Evolutionary conservation across 2,329 filamentous ascomycete species (phyloP).

Genomic region (Colletotrichum trifolii): DNA sequence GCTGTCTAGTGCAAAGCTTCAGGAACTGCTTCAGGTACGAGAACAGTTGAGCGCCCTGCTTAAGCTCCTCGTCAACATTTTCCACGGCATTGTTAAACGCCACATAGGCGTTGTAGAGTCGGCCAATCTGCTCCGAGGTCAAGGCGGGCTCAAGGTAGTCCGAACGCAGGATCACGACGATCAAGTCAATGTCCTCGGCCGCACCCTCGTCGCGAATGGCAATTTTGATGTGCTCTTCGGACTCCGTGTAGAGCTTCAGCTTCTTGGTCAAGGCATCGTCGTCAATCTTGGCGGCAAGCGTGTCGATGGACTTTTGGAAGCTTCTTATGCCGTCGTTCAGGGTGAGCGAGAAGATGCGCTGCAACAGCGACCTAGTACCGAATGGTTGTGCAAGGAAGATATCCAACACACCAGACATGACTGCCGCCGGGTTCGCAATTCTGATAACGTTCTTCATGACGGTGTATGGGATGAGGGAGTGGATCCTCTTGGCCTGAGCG

Average conservation of each 20-base stretch:
- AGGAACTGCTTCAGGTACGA: constrained; percentile 94
- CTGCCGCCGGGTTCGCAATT: constrained; percentile 93
- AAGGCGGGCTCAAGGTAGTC: constrained; percentile 80
- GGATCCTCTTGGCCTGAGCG: constrained; percentile 91
- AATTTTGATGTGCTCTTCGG: constrained; percentile 79
- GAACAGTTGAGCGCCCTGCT: constrained; percentile 90
- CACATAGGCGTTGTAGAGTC: constrained; percentile 93
- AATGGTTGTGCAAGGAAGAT: constrained; percentile 97
- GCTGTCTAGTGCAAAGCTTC: constrained; percentile 89
- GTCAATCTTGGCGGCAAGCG: constrained; percentile 80
- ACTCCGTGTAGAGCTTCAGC: constrained; percentile 81
- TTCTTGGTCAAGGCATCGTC: constrained; percentile 84
- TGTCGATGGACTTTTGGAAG: constrained; percentile 88
- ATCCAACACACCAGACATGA: constrained; percentile 96
- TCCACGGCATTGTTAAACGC: constrained; percentile 96
- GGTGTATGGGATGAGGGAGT: constrained; percentile 92
- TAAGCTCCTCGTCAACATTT: constrained; percentile 88
- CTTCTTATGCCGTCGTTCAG: constrained; percentile 89
- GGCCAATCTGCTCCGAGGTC: constrained; percentile 79
- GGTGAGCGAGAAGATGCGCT: constrained; percentile 93
- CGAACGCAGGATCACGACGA: constrained; percentile 86
- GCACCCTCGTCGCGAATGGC: constrained; percentile 79
- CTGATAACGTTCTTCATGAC: constrained; percentile 97
- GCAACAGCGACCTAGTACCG: constrained; percentile 87
- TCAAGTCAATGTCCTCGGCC: constrained; percentile 80